A percentile compares a stretch with the other conserved stretches of the same genome.
Evolutionary conservation across 306 rosid genomes (phyloP).

Genomic region (Lathyrus sativus): DNA sequence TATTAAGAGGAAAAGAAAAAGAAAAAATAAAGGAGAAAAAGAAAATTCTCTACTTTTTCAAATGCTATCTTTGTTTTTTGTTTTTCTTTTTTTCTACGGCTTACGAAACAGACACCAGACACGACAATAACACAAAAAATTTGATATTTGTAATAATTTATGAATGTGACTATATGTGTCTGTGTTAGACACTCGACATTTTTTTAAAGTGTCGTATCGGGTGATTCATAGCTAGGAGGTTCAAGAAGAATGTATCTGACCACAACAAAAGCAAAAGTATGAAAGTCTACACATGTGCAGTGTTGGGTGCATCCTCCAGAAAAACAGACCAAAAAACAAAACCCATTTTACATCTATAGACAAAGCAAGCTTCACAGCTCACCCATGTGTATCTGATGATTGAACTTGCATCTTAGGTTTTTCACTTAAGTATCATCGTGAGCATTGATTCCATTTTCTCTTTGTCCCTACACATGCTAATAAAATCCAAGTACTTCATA

Average conservation of each 20-base stretch:
- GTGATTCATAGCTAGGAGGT: conserved; percentile 24
- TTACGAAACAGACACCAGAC: too few relatives aligned
- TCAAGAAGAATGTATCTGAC: conserved; percentile 31
- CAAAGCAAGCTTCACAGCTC: conserved; percentile 36
- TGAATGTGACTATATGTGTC: too few relatives aligned
- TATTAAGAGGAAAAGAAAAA: conserved; percentile 26
- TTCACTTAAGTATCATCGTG: conserved; percentile 36
- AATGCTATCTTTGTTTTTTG: conserved; percentile 35
- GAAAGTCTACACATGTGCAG: conserved; percentile 21
- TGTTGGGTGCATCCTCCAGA: conserved; percentile 23
- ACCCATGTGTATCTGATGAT: conserved; percentile 35
- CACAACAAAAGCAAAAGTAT: neutral
- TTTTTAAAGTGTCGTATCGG: too few relatives aligned
- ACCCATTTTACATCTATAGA: conserved; percentile 34
- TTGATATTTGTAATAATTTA: too few relatives aligned
- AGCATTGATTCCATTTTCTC: conserved; percentile 54
- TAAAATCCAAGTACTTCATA: conserved; percentile 76
- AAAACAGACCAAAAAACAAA: conserved; percentile 4
- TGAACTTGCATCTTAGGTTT: conserved; percentile 16
- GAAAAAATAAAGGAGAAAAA: conserved; percentile 11
- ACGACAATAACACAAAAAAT: too few relatives aligned
- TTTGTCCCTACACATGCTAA: conserved; percentile 51
- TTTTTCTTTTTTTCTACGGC: neutral
- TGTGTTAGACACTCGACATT: too few relatives aligned
- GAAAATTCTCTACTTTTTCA: conserved; percentile 39